phyloP scores from a whole-genome alignment of 2,329 filamentous ascomycete genomes.

The Parascedosporium putredinis region DNA sequence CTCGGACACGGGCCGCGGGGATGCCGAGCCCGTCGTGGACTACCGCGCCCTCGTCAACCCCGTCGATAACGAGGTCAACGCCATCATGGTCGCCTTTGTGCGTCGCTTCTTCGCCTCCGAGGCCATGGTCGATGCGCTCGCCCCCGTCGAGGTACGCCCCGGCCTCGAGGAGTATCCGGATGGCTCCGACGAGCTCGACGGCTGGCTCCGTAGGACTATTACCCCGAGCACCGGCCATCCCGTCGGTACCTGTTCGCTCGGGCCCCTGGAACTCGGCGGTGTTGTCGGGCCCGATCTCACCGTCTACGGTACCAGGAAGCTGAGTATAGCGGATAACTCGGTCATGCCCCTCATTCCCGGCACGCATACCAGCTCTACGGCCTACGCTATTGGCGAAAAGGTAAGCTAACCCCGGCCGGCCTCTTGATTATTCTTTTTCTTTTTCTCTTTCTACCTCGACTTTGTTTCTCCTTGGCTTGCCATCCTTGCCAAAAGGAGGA shows the following conservation, averaged over 20 bases:
- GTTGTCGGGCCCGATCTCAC: slow-evolving; percentile 17
- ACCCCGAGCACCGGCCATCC: slow-evolving; percentile 11
- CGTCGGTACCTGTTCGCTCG: slow-evolving; percentile 10
- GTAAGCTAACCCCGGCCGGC: no score
- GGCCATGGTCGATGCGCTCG: slow-evolving; percentile 21
- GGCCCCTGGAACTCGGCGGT: slow-evolving; percentile 11
- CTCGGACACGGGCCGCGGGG: slow-evolving; percentile 15
- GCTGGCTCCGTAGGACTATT: slow-evolving; percentile 8
- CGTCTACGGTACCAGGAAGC: slow-evolving; percentile 27
- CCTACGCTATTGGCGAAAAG: slow-evolving; percentile 35
- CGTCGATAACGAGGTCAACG: slow-evolving; percentile 38
- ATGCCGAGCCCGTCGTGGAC: slow-evolving; percentile 41
- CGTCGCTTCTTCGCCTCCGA: slow-evolving; percentile 21
- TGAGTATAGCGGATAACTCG: slow-evolving; percentile 30
- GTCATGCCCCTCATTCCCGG: slow-evolving; percentile 29
- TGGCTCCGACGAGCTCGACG: slow-evolving; percentile 13
- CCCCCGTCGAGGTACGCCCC: slow-evolving; percentile 24
- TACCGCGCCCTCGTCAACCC: slow-evolving; percentile 31
- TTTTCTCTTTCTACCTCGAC: no score
- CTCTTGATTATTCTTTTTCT: no score
- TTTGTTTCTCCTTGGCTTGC: no score
- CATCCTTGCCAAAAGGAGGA: no score
- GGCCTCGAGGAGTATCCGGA: slow-evolving; percentile 21
- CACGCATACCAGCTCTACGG: slow-evolving; percentile 31
- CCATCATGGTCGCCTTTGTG: slow-evolving; percentile 25